Percentiles rank a stretch among this genome's conserved stretches.
Evolutionary conservation across 345 rosid species (phyloP).

Genomic region (Citrus mangshanensis): DNA sequence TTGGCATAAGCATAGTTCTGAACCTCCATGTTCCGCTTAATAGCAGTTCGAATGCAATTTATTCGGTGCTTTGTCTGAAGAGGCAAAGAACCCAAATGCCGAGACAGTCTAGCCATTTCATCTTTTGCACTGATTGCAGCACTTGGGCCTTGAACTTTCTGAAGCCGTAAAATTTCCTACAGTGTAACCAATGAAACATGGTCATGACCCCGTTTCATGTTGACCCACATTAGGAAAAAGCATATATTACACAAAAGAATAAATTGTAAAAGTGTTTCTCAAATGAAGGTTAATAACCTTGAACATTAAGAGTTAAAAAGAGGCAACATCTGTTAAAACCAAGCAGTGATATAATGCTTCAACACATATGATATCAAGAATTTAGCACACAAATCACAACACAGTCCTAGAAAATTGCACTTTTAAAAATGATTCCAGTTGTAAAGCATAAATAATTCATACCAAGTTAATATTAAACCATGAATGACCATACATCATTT

Average conservation of each 20-base stretch:
- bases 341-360: neutral
- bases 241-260: neutral
- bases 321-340: neutral
- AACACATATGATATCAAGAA: neutral
- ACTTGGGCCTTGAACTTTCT: conserved; percentile 84
- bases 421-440: neutral
- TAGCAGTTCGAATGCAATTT: conserved; percentile 92
- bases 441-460: neutral
- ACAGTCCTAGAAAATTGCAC: neutral
- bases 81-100: conserved; percentile 87
- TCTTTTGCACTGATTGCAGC: conserved; percentile 94
- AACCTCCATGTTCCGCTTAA: conserved; percentile 95
- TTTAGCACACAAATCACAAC: neutral
- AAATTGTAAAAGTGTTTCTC: neutral
- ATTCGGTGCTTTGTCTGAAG: conserved; percentile 92
- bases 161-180: conserved; percentile 91
- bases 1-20: conserved; percentile 88
- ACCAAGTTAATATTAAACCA: neutral
- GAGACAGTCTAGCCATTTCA: conserved; percentile 95
- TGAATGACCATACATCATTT: neutral
- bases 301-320: neutral
- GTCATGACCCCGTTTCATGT: neutral
- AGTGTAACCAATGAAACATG: neutral
- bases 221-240: neutral
- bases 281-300: neutral